Evolutionary conservation across 441 rosid species (phyloP), one percentile per base, ranked within the genome.

Genomic region (Pelargonium fulgidum): DNA sequence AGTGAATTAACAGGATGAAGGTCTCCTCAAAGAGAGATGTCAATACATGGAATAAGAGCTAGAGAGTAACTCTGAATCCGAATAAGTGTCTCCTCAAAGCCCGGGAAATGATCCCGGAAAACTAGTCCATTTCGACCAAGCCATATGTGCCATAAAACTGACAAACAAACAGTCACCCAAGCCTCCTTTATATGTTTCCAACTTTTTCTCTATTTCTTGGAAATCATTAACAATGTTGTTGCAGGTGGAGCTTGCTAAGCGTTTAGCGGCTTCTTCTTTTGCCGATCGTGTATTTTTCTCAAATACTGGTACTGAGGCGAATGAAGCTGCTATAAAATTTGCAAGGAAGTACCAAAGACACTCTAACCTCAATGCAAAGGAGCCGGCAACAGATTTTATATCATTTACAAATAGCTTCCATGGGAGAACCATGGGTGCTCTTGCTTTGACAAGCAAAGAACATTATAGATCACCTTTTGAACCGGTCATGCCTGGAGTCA

Each of bases 401-500:
- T 76, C 97, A 0, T 93, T 91, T 50, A 77, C 86, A 0, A 91
- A 89, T 65, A 72, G 96, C 70, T 93, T 93, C 82, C 99, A 93
- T 74, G 99, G 99, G 22, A 85, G 99, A 84, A 89, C 97, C 69
- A 76, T 86, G 70, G 89, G 92, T 39, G 83, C 90, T 61, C 85
- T 90, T 54, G 96, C 99, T 72, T 76, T 94, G 81, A 94, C 99
- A 19, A 94, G 97, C 83, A 94, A 94, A 81, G 89, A 84, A 68
- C 80, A 89, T 16, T 91, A 94, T 52, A 78, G 97, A 73, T 78
- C 78, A 7, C 99, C 99, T 68, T 90, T 91, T 63, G 89, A 94
- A 73, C 99, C 99, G 48, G 86, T 93, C 71, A 91, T 93, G 99
- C 96, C 99, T 13, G 96, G 97, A 65, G 97, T 89, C 56, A 87